These are phyloP conservation scores for Pleurotus ostreatus DNA, from an alignment of 768 basidiomycete genomes.

Conservation along the genomic window DNA sequence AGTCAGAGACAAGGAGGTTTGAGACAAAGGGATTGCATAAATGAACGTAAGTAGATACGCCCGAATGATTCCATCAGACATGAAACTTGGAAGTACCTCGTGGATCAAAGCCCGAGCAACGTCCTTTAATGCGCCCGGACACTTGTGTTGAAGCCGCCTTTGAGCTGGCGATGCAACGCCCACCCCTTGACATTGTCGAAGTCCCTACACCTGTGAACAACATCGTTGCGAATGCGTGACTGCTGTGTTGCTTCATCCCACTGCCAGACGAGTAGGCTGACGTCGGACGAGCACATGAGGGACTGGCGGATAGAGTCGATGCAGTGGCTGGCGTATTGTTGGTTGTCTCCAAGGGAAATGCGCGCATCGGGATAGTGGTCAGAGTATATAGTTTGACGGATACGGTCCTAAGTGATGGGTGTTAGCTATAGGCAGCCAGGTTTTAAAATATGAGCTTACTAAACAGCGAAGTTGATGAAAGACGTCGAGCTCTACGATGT, in stretches of 20 bases:
- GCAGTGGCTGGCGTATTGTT: slow-evolving; percentile 16
- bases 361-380: slow-evolving; percentile 16
- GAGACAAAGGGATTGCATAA: no score
- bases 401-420: slow-evolving; percentile 13
- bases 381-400: slow-evolving; percentile 14
- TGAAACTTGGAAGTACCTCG: no score
- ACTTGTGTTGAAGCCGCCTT: no score
- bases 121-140: no score
- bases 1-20: no score
- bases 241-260: slow-evolving; percentile 8
- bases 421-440: not conserved
- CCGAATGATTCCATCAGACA: no score
- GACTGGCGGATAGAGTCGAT: slow-evolving; percentile 16
- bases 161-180: not conserved
- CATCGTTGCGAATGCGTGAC: not conserved
- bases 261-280: slow-evolving; percentile 17
- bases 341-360: slow-evolving; percentile 8
- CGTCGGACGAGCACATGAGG: slow-evolving; percentile 14
- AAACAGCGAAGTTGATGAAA: slow-evolving; percentile 24
- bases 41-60: no score
- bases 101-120: no score
- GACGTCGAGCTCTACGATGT: slow-evolving; percentile 19
- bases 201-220: not conserved
- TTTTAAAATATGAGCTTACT: slow-evolving; percentile 7
- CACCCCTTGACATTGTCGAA: not conserved